A percentile compares a stretch with the other conserved stretches of the same genome.
phyloP scores from a whole-genome alignment of 2,329 filamentous ascomycete genomes.

The Sporothrix inflata region DNA sequence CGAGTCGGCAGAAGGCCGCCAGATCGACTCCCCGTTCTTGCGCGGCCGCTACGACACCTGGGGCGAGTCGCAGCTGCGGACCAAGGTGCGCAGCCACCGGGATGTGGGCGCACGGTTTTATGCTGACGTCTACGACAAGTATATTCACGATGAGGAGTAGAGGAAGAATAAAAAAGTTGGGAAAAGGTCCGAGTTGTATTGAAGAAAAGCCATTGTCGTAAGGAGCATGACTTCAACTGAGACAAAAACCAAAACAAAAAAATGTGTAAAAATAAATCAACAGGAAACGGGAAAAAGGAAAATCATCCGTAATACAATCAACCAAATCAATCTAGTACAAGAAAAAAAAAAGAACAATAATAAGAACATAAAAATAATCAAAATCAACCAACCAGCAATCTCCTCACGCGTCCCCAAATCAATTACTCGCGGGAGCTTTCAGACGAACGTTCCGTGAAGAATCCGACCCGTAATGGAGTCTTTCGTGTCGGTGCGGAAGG shows the following conservation, averaged over 20 bases:
- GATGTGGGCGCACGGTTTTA: constrained; percentile 54
- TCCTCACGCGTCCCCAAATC: too few relatives aligned
- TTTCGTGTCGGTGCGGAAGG: too few relatives aligned
- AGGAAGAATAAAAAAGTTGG: neutral
- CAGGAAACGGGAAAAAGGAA: too few relatives aligned
- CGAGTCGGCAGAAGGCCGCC: constrained; percentile 43
- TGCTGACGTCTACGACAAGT: constrained; percentile 51
- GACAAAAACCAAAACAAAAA: neutral
- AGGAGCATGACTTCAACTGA: neutral
- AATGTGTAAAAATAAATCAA: neutral
- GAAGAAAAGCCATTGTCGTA: neutral
- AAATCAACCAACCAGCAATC: too few relatives aligned
- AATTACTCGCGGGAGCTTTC: neutral
- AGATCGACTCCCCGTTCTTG: constrained; percentile 55
- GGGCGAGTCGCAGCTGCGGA: constrained; percentile 58
- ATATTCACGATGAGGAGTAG: constrained; percentile 5
- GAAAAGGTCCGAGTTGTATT: neutral
- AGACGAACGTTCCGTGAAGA: too few relatives aligned
- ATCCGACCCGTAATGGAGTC: too few relatives aligned
- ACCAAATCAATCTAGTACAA: neutral
- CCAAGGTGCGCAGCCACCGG: constrained; percentile 56
- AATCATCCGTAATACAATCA: too few relatives aligned
- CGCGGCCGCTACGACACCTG: constrained; percentile 56
- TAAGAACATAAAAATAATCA: too few relatives aligned
- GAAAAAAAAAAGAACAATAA: too few relatives aligned